Conservation (phyloP, 2,329 filamentous ascomycete genomes). For the Venturiaceae sp. region DNA sequence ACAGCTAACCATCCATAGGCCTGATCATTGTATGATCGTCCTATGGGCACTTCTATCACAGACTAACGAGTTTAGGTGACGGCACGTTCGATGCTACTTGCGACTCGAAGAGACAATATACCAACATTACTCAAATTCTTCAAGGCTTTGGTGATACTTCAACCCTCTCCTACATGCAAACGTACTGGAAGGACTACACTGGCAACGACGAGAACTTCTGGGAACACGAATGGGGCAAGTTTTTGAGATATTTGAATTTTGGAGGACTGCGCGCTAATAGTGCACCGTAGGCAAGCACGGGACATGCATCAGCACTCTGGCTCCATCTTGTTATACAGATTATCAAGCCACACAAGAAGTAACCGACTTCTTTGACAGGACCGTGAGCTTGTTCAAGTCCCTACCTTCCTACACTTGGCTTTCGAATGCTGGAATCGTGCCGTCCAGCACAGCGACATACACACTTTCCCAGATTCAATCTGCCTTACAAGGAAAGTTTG, state of each 20-base stretch:
- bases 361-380: conserved; percentile 57
- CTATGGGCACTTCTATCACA: neutral
- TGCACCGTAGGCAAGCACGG: conserved; percentile 26
- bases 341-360: conserved; percentile 52
- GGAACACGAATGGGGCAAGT: conserved; percentile 61
- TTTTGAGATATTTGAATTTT: neutral
- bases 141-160: conserved; percentile 42
- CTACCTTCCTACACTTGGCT: conserved; percentile 58
- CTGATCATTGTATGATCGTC: neutral
- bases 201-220: conserved; percentile 57
- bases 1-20: neutral
- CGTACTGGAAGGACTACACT: conserved; percentile 61
- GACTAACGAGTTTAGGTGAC: conserved; percentile 9
- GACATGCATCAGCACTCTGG: conserved; percentile 61
- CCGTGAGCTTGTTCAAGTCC: conserved; percentile 55
- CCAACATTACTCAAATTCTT: conserved; percentile 39
- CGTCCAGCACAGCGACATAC: conserved; percentile 48
- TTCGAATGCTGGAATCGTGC: conserved; percentile 49
- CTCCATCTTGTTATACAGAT: conserved; percentile 52
- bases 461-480: conserved; percentile 47
- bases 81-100: conserved; percentile 8
- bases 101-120: conserved; percentile 11
- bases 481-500: conserved; percentile 42
- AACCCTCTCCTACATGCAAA: conserved; percentile 56
- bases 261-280: neutral